These are phyloP conservation scores for Malassezia furfur DNA, from an alignment of 1,284 basidiomycete species.

Conservation along the genomic window DNA sequence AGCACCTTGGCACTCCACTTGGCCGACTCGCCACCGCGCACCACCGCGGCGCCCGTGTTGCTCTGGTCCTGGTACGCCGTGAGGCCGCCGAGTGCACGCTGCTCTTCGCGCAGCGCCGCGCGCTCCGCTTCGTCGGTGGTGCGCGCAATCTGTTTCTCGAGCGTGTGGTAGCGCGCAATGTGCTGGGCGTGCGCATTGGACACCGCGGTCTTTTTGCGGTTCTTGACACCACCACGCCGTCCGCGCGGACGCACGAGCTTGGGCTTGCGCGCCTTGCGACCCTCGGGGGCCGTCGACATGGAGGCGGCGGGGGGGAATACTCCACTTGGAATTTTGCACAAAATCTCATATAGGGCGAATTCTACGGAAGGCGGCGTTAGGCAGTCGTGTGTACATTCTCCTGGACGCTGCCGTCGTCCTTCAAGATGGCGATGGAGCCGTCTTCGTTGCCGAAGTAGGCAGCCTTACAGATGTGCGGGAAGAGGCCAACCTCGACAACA, in stretches of 20 bases:
- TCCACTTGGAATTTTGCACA: not conserved
- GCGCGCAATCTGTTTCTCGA: conserved; percentile 41
- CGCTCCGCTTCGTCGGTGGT: conserved; percentile 23
- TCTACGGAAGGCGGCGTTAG: too few species aligned
- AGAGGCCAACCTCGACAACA: conserved; percentile 91
- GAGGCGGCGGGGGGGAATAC: not conserved
- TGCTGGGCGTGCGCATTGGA: conserved; percentile 23
- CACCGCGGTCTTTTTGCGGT: conserved; percentile 19
- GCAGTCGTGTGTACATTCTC: conserved; percentile 4
- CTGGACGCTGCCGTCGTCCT: conserved; percentile 28
- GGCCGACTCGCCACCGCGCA: conserved; percentile 24
- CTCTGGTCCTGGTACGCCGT: conserved; percentile 40
- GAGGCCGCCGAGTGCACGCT: conserved; percentile 34
- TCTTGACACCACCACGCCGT: conserved; percentile 40
- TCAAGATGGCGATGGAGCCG: conserved; percentile 35
- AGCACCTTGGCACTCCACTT: conserved; percentile 41
- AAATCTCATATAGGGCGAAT: too few species aligned
- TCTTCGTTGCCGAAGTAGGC: conserved; percentile 83
- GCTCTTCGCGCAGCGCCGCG: conserved; percentile 22
- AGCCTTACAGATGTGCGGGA: conserved; percentile 79
- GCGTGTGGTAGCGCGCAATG: conserved; percentile 39
- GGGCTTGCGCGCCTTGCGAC: not conserved
- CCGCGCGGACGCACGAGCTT: conserved; percentile 35
- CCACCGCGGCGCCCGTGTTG: conserved; percentile 21
- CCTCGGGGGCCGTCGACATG: not conserved